Conservation (phyloP, 371 early-diverging fungal species). For the Encephalitozoon hellem region DNA sequence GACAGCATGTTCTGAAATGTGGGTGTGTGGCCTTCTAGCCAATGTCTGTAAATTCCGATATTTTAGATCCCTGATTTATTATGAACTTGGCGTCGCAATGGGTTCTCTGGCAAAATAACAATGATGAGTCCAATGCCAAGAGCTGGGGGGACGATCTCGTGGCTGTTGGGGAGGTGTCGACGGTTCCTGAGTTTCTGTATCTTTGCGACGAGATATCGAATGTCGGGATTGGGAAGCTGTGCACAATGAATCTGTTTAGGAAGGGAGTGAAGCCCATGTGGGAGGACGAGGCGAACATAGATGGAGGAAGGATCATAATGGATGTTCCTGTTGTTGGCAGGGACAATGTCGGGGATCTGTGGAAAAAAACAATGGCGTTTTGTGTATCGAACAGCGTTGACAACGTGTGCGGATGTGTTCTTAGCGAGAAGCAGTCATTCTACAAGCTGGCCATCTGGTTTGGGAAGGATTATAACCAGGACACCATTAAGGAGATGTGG, state of each 20-base stretch:
- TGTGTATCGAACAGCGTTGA: constrained; percentile 77
- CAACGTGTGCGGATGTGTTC: constrained; percentile 78
- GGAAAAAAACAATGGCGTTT: constrained; percentile 68
- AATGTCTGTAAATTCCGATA: background rate
- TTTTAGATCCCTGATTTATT: background rate
- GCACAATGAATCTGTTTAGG: constrained; percentile 90
- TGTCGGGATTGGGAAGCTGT: constrained; percentile 68
- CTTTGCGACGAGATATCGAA: constrained; percentile 74
- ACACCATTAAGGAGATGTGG: constrained; percentile 35
- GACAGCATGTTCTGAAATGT: background rate
- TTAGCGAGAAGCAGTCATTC: constrained; percentile 52
- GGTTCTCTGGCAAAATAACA: constrained; percentile 32
- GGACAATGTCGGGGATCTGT: constrained; percentile 16
- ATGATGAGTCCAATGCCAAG: constrained; percentile 63
- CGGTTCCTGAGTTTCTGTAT: constrained; percentile 83
- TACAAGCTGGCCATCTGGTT: constrained; percentile 44
- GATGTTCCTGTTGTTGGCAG: constrained; percentile 62
- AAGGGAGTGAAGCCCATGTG: constrained; percentile 91
- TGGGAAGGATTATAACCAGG: constrained; percentile 11
- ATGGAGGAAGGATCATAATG: constrained; percentile 88
- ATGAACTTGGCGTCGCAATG: constrained; percentile 23
- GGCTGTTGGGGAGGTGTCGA: constrained; percentile 70
- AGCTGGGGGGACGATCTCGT: constrained; percentile 79
- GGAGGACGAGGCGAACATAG: constrained; percentile 87
- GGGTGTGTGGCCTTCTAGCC: background rate